Conservation (phyloP, 495 filamentous ascomycete species). For the Neurospora sp. region DNA sequence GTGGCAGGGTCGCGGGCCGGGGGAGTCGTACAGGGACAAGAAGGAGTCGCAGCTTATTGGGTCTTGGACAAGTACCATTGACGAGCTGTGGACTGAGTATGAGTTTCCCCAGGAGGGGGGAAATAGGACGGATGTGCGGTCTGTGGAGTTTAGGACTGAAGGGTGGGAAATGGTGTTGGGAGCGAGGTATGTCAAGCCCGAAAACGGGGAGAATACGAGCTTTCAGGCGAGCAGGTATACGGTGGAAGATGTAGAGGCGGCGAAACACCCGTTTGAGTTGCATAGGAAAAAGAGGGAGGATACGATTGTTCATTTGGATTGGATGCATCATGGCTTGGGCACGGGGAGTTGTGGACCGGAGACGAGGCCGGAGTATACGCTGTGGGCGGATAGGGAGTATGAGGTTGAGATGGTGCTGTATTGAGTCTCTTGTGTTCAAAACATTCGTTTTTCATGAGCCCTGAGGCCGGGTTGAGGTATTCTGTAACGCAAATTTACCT, state of each 20-base stretch:
- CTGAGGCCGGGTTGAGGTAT: neutral
- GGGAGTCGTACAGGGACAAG: slow-evolving; percentile 53
- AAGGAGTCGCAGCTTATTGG: slow-evolving; percentile 48
- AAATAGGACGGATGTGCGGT: slow-evolving; percentile 52
- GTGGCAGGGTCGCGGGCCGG: slow-evolving; percentile 59
- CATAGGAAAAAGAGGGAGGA: slow-evolving; percentile 31
- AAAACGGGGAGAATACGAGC: slow-evolving; percentile 27
- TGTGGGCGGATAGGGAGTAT: slow-evolving; percentile 33
- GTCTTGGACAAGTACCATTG: slow-evolving; percentile 31
- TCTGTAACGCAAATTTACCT: neutral
- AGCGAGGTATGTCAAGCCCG: slow-evolving; percentile 24
- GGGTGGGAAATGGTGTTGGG: slow-evolving; percentile 23
- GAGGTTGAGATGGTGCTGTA: slow-evolving; percentile 39
- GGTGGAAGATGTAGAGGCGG: slow-evolving; percentile 42
- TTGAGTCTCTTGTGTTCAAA: slow-evolving; percentile 1
- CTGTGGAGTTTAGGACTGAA: slow-evolving; percentile 38
- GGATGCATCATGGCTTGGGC: slow-evolving; percentile 45
- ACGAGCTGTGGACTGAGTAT: slow-evolving; percentile 45
- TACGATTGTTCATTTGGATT: slow-evolving; percentile 51
- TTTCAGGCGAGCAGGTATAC: slow-evolving; percentile 48
- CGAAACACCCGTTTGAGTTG: slow-evolving; percentile 52
- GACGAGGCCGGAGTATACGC: slow-evolving; percentile 40
- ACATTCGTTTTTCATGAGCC: neutral
- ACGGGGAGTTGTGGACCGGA: slow-evolving; percentile 42
- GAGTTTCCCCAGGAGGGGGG: slow-evolving; percentile 60